A percentile compares a stretch with the other conserved stretches of the same genome.
Conservation (phyloP, 2,329 filamentous ascomycete species). For the Fusarium xylarioides region DNA sequence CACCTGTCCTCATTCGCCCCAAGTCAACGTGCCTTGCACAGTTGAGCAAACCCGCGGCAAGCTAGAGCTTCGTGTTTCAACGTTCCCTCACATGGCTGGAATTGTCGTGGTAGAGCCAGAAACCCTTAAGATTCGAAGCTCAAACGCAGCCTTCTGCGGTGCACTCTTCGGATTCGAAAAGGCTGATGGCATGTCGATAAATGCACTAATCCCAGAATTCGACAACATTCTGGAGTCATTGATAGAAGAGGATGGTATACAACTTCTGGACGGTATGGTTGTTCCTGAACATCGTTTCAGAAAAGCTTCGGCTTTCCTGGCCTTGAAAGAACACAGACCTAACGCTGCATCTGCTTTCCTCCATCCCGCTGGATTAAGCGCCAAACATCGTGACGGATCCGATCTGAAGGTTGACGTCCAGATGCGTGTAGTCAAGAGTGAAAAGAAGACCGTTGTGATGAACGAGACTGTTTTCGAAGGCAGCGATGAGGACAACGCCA, state of each 20-base stretch:
- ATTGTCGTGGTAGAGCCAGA: slow-evolving; percentile 91
- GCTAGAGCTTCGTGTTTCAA: slow-evolving; percentile 83
- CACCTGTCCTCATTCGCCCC: slow-evolving; percentile 80
- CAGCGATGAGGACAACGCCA: slow-evolving; percentile 63
- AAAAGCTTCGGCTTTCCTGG: slow-evolving; percentile 83
- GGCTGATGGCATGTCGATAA: slow-evolving; percentile 82
- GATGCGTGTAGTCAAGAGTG: slow-evolving; percentile 94
- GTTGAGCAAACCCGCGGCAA: slow-evolving; percentile 77
- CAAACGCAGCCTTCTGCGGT: slow-evolving; percentile 93
- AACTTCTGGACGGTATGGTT: slow-evolving; percentile 91
- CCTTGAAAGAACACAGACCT: slow-evolving; percentile 81
- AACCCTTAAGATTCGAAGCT: slow-evolving; percentile 83
- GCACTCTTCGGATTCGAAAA: slow-evolving; percentile 90
- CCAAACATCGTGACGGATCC: slow-evolving; percentile 87
- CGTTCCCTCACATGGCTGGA: slow-evolving; percentile 96
- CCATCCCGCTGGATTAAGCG: slow-evolving; percentile 83
- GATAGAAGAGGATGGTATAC: slow-evolving; percentile 85
- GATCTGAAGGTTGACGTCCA: slow-evolving; percentile 95
- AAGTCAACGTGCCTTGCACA: slow-evolving; percentile 84
- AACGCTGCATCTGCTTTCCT: slow-evolving; percentile 84
- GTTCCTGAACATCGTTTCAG: slow-evolving; percentile 96
- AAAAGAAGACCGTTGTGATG: slow-evolving; percentile 69
- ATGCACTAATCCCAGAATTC: slow-evolving; percentile 84
- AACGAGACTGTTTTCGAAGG: slow-evolving; percentile 72
- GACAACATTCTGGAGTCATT: slow-evolving; percentile 83